Evolutionary conservation across 2,329 filamentous ascomycete species (phyloP).

Genomic region (Penicillium psychrosexuale): DNA sequence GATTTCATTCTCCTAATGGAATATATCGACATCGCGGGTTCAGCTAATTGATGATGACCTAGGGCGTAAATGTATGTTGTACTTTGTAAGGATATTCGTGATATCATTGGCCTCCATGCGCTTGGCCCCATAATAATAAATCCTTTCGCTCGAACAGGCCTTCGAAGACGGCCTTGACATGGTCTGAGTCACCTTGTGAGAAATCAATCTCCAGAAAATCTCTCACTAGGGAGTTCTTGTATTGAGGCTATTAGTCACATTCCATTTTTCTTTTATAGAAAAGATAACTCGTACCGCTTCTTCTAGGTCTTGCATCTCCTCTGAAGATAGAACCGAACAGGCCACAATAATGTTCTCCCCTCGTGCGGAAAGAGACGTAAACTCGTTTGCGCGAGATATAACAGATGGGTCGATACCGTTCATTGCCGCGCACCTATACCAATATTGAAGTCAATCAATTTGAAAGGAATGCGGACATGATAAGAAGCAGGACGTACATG

Average conservation of each 20-base stretch:
- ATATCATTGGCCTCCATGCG: neutral
- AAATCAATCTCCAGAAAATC: slow-evolving; percentile 18
- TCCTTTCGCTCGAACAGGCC: slow-evolving; percentile 9
- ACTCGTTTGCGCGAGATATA: slow-evolving; percentile 69
- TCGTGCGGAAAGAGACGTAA: slow-evolving; percentile 64
- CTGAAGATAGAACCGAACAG: slow-evolving; percentile 64
- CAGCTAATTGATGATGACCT: slow-evolving; percentile 4
- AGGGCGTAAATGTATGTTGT: neutral
- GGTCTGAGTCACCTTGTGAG: slow-evolving; percentile 1
- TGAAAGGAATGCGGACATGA: neutral
- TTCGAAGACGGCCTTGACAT: slow-evolving; percentile 11
- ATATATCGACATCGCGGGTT: slow-evolving; percentile 3
- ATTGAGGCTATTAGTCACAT: slow-evolving; percentile 3
- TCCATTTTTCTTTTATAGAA: neutral
- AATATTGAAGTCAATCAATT: neutral
- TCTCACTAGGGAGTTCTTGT: slow-evolving; percentile 17
- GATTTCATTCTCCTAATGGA: slow-evolving; percentile 6
- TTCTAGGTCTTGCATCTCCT: slow-evolving; percentile 65
- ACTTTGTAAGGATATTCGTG: neutral
- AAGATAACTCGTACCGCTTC: slow-evolving; percentile 53
- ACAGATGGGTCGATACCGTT: slow-evolving; percentile 75
- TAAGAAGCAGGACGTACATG: slow-evolving; percentile 39
- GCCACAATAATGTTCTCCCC: slow-evolving; percentile 74
- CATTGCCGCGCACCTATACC: slow-evolving; percentile 68
- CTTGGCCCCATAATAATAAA: neutral